Evolutionary conservation across 441 rosid species (phyloP).

Genomic region (Gossypium schwendimanii): DNA sequence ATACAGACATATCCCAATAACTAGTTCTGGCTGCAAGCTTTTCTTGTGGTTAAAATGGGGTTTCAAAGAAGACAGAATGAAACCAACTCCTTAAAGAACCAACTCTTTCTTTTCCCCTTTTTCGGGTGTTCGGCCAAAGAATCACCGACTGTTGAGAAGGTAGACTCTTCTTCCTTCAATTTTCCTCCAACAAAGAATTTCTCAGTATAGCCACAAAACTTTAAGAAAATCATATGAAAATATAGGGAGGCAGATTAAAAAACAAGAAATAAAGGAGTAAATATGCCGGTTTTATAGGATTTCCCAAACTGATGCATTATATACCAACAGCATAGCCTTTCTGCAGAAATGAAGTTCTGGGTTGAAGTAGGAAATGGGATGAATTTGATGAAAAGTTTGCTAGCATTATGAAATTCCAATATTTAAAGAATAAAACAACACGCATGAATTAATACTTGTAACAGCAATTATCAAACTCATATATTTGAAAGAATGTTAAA

Average conservation of each 20-base stretch:
- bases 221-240: background rate
- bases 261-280: background rate
- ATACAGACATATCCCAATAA: background rate
- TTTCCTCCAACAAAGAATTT: background rate
- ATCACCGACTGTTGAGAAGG: background rate
- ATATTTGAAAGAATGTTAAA: background rate
- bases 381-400: background rate
- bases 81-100: background rate
- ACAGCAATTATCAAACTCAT: background rate
- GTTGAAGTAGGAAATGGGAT: background rate
- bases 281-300: background rate
- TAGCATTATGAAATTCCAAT: background rate
- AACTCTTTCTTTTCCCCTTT: background rate
- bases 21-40: background rate
- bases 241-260: background rate
- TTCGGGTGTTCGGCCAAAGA: background rate
- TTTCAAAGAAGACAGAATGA: background rate
- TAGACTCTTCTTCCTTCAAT: background rate
- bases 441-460: background rate
- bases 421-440: background rate
- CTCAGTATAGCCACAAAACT: background rate
- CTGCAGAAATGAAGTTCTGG: background rate
- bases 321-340: background rate
- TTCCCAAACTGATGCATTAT: background rate
- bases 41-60: background rate